Evolutionary conservation across 177 flowering plant species (phyloP).

Genomic region (Vitis hybrid): DNA sequence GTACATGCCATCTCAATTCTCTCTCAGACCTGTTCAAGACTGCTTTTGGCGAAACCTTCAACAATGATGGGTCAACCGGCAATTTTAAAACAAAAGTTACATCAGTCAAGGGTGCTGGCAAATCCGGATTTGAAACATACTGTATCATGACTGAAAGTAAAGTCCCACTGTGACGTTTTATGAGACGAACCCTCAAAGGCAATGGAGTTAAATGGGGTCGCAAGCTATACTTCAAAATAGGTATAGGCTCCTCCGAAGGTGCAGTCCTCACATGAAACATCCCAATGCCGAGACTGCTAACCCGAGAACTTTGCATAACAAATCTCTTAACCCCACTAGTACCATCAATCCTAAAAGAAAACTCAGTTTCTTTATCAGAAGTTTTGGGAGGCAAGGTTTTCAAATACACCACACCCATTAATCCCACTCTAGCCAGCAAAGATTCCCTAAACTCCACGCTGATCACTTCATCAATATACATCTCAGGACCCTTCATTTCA

Average conservation of each 20-base stretch:
- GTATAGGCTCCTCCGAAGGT: conserved; percentile 69
- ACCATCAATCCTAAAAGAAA: conserved; percentile 79
- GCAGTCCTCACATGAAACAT: conserved; percentile 84
- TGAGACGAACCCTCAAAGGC: conserved; percentile 87
- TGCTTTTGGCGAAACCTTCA: conserved; percentile 93
- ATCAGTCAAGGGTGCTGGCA: conserved; percentile 64
- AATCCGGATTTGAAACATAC: conserved; percentile 79
- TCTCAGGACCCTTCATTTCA: conserved; percentile 93
- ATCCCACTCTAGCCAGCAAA: conserved; percentile 78
- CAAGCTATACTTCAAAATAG: conserved; percentile 80
- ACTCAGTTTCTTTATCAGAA: conserved; percentile 80
- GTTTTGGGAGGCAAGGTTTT: conserved; percentile 71
- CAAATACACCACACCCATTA: conserved; percentile 73
- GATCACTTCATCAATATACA: conserved; percentile 75
- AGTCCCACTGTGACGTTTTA: conserved; percentile 80
- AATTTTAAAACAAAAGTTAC: conserved; percentile 78
- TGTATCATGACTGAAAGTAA: conserved; percentile 94
- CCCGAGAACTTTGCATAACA: conserved; percentile 64
- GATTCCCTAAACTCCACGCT: conserved; percentile 92
- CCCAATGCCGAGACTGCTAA: conserved; percentile 87
- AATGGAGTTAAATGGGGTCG: conserved; percentile 73
- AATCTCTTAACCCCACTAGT: conserved; percentile 72
- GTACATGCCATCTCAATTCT: conserved; percentile 86
- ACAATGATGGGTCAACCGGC: conserved; percentile 81
- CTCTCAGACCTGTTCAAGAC: conserved; percentile 75